Evolutionary conservation across 192 early-diverging fungal species (phyloP).

Genomic region (Backusella australiensis): DNA sequence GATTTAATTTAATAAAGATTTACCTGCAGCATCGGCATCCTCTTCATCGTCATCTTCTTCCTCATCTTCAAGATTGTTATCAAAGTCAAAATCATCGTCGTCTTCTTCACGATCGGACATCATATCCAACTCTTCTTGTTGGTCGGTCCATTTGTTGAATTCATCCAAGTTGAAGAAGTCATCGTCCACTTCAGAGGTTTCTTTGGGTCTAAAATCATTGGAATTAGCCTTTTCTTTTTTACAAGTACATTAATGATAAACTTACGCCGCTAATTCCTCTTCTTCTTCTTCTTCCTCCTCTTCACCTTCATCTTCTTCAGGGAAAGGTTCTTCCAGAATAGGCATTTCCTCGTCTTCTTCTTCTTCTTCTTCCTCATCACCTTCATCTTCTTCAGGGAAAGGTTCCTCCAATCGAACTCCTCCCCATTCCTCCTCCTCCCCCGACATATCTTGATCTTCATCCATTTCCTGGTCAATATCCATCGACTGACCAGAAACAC

Average conservation of each 20-base stretch:
- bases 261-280: conserved; percentile 16
- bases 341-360: not conserved
- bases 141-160: conserved; percentile 82
- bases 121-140: conserved; percentile 58
- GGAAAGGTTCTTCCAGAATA: conserved; percentile 35
- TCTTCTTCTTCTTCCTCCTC: conserved; percentile 39
- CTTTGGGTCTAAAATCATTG: conserved; percentile 11
- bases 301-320: conserved; percentile 34
- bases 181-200: conserved; percentile 79
- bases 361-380: conserved; percentile 6
- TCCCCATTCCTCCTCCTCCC: too few relatives aligned
- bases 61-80: conserved; percentile 64
- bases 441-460: conserved; percentile 10
- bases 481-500: conserved; percentile 29
- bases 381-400: conserved; percentile 42
- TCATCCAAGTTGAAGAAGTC: conserved; percentile 92
- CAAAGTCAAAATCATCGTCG: conserved; percentile 67
- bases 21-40: conserved; percentile 49
- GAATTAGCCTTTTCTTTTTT: conserved; percentile 1
- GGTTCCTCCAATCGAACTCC: conserved; percentile 21
- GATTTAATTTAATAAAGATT: not conserved
- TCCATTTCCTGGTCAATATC: conserved; percentile 42
- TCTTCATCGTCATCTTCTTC: conserved; percentile 64
- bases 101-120: conserved; percentile 53
- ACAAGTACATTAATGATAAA: conserved; percentile 19